phyloP scores from a whole-genome alignment of 2,329 filamentous ascomycete species.

The Exophiala alcalophila region DNA sequence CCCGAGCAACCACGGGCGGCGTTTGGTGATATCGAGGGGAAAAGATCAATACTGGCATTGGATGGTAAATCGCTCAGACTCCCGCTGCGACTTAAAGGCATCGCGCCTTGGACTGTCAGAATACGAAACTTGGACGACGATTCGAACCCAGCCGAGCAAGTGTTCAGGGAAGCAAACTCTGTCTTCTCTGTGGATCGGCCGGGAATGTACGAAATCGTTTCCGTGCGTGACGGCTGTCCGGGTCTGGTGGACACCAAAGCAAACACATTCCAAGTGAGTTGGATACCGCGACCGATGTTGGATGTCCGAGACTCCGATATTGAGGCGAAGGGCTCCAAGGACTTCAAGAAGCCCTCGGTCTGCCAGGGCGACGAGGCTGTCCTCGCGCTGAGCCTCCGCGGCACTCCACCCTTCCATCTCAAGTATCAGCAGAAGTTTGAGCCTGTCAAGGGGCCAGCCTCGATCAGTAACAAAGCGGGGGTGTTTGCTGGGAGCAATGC shows the following conservation, averaged over 20 bases:
- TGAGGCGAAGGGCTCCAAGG: slow-evolving; percentile 53
- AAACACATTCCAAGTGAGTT: slow-evolving; percentile 74
- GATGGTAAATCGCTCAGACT: slow-evolving; percentile 72
- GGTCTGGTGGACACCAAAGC: slow-evolving; percentile 73
- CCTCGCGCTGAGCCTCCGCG: slow-evolving; percentile 75
- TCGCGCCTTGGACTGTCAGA: slow-evolving; percentile 75
- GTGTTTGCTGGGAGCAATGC: slow-evolving; percentile 74
- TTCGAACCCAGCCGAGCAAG: slow-evolving; percentile 44
- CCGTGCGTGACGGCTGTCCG: slow-evolving; percentile 78
- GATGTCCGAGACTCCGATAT: slow-evolving; percentile 64
- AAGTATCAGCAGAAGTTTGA: slow-evolving; percentile 77
- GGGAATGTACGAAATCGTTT: slow-evolving; percentile 76
- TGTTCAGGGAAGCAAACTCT: slow-evolving; percentile 64
- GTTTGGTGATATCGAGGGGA: slow-evolving; percentile 83
- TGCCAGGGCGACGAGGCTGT: slow-evolving; percentile 94
- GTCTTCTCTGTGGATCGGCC: slow-evolving; percentile 61
- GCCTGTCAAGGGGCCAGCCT: slow-evolving; percentile 62
- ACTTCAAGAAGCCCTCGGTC: slow-evolving; percentile 72
- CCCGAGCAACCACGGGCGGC: slow-evolving; percentile 82
- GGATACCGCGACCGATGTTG: slow-evolving; percentile 77
- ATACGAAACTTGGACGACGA: slow-evolving; percentile 59
- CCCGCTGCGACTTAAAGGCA: slow-evolving; percentile 80
- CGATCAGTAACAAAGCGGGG: slow-evolving; percentile 63
- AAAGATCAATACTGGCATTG: slow-evolving; percentile 69
- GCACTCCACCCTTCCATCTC: slow-evolving; percentile 77